Conservation (phyloP, 2,329 filamentous ascomycete species). For the Talaromyces verruculosus region DNA sequence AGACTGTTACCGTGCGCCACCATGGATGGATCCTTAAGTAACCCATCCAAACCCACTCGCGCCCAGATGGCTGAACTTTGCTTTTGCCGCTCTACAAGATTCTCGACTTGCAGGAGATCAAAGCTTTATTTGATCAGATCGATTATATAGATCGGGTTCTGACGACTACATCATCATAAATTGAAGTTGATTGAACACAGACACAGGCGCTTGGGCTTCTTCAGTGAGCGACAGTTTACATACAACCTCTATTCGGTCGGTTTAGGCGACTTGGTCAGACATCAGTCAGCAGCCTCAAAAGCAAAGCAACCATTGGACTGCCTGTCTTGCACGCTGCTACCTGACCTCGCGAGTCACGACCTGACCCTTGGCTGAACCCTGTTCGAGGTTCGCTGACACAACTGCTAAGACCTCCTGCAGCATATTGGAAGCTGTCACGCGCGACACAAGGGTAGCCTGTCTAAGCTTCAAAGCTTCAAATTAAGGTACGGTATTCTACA, state of each 20-base stretch:
- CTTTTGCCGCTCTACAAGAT: conserved; percentile 2
- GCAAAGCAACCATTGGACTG: neutral
- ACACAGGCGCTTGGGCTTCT: neutral
- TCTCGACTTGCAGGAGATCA: neutral
- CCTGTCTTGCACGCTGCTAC: neutral
- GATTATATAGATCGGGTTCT: neutral
- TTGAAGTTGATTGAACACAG: neutral
- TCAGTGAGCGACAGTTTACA: neutral
- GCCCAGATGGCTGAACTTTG: conserved; percentile 6
- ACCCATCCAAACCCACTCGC: neutral
- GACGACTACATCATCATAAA: neutral
- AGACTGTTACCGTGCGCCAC: conserved; percentile 13
- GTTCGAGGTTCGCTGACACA: neutral
- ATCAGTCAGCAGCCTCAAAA: conserved; percentile 5
- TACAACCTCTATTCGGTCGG: neutral
- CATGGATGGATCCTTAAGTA: conserved; percentile 9
- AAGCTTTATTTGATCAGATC: neutral
- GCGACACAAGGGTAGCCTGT: neutral
- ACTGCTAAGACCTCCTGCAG: neutral
- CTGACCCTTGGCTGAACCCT: neutral
- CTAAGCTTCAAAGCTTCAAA: neutral
- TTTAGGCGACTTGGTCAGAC: neutral
- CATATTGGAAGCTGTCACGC: neutral
- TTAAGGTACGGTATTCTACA: neutral
- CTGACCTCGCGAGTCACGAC: neutral